Evolutionary conservation across 305 asterid genomes (phyloP), one percentile per base, ranked within the genome.

Genomic region (Withania somnifera): DNA sequence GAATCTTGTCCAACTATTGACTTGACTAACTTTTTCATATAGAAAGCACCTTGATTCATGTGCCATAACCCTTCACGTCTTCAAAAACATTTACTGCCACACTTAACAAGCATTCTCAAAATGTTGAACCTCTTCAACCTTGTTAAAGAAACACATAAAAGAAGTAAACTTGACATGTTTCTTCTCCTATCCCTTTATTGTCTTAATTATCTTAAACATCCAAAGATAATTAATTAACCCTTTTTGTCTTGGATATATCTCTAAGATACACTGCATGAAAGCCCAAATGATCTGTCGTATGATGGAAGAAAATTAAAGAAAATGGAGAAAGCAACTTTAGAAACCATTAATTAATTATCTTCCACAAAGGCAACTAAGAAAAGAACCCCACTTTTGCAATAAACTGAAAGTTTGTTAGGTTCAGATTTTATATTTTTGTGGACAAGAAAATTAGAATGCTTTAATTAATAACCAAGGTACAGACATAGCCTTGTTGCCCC

Each of bases 281-380:
- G 36, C 11, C 61, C 56, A 57, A 45, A n/a, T 83, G 73, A 66
- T 69, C 82, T 85, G 81, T 67, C 77, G 86, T 14, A 57, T 79
- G 47, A 84, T 79, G 83, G 89, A 83, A 83, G 86, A 78, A 77
- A 60, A 56, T 9, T 7, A 78, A 78, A 84, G 83, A 85, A 87
- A 84, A 86, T 81, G 80, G 57, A 83, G 87, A 88, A 84, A 90
- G 87, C 91, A 81, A 83, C 89, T 83, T 84, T 86, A 52, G 2
- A 83, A 85, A 61, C 69, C 9, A 67, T 54, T 14, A 26, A 45
- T 13, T 67, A 36, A 36, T 67, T 66, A n/a, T 78, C 53, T 32
- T 69, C 71, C 66, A 81, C 38, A 64, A 3, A 75, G 3, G 61
- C 73, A 69, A 51, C 50, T 38, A 66, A 24, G 83, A 26, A 6